Percentiles rank a stretch among this genome's conserved stretches.
These are phyloP conservation scores for Diaporthe vexans DNA, from an alignment of 2,329 filamentous ascomycete genomes.

Conservation along the genomic window DNA sequence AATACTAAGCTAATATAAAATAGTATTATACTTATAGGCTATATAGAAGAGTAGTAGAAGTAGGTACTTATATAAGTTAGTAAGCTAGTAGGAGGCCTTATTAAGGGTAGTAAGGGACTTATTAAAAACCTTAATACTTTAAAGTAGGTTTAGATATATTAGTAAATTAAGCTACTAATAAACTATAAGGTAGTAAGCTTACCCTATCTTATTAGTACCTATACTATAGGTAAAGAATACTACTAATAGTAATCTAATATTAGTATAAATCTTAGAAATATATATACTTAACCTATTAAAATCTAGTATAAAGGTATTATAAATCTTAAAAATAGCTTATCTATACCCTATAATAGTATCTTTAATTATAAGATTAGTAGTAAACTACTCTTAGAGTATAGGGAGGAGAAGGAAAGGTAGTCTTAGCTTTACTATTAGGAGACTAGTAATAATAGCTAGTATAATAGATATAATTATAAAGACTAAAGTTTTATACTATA, in stretches of 20 bases:
- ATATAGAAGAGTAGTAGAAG: not conserved
- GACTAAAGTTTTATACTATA: not conserved
- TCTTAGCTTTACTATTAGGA: not conserved
- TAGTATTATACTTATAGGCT: not conserved
- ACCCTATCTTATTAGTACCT: not conserved
- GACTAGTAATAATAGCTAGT: not conserved
- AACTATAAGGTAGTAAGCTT: not conserved
- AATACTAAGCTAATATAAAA: not conserved
- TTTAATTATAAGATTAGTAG: not conserved
- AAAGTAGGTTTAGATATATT: not conserved
- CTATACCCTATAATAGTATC: not conserved
- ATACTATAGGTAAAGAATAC: not conserved
- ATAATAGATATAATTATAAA: not conserved
- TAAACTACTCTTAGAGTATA: not conserved
- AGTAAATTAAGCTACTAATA: not conserved
- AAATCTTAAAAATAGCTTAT: not conserved
- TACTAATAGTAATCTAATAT: not conserved
- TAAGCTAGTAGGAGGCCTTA: not conserved
- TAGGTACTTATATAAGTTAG: not conserved
- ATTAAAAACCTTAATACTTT: not conserved
- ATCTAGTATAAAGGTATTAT: fast-evolving
- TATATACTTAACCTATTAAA: not conserved
- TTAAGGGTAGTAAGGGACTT: not conserved
- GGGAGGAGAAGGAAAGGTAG: not conserved
- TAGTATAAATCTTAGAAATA: not conserved